Percentiles rank a stretch among this genome's conserved stretches.
phyloP scores from a whole-genome alignment of 2,329 filamentous ascomycete species.

The Myriosclerotinia curreyana region DNA sequence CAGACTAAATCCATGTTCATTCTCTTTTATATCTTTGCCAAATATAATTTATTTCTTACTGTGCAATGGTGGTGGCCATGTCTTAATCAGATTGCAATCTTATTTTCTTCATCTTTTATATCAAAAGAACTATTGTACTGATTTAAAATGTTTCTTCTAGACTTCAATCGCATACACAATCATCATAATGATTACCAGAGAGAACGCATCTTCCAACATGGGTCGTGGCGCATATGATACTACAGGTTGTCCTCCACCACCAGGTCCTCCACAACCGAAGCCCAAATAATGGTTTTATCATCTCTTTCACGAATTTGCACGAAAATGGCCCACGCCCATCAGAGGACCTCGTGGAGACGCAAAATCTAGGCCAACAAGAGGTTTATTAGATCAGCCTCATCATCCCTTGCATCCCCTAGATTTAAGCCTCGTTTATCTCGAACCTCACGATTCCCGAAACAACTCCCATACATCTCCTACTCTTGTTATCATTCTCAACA shows the following conservation, averaged over 20 bases:
- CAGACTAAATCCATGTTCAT: conserved; percentile 20
- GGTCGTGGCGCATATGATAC: conserved; percentile 53
- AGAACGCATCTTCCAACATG: conserved; percentile 44
- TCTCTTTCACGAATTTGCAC: conserved; percentile 22
- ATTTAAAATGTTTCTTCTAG: conserved; percentile 19
- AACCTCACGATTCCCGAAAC: conserved; percentile 21
- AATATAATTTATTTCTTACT: conserved; percentile 17
- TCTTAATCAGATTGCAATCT: conserved; percentile 6
- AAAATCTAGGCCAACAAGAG: not conserved
- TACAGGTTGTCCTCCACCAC: conserved; percentile 49
- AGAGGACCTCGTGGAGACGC: conserved; percentile 18
- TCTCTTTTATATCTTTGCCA: conserved; percentile 11
- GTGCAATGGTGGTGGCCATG: conserved; percentile 4
- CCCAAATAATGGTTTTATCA: conserved; percentile 33
- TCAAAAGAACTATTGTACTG: not conserved
- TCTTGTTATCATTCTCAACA: conserved; percentile 7
- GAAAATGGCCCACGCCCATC: conserved; percentile 20
- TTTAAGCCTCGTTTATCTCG: conserved; percentile 15
- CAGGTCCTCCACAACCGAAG: conserved; percentile 35
- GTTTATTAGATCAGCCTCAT: not conserved
- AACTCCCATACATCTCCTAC: not conserved
- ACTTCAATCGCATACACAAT: not conserved
- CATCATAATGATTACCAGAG: conserved; percentile 35
- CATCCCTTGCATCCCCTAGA: conserved; percentile 14
- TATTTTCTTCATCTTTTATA: conserved; percentile 2